Conservation (phyloP, 108 stramenopile species). For the Cyclotella sp. region DNA sequence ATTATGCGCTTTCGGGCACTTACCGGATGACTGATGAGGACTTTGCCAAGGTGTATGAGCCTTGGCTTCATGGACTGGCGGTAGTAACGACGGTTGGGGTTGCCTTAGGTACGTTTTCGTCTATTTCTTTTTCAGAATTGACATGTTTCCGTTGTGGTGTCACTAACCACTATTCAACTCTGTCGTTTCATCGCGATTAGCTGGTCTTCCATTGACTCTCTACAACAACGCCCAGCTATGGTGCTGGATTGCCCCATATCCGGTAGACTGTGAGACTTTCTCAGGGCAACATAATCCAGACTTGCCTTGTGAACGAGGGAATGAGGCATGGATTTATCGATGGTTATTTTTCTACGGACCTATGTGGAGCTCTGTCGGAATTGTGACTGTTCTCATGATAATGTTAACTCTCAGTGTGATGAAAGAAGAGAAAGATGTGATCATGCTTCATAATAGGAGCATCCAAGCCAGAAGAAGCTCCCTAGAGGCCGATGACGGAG, state of each 20-base stretch:
- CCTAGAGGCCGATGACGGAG: background rate
- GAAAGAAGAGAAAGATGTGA: conserved; percentile 19
- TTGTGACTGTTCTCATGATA: conserved; percentile 13
- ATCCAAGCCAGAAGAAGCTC: background rate
- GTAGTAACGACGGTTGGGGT: conserved; percentile 32
- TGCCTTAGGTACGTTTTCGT: conserved; percentile 13
- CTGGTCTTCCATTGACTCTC: conserved; percentile 37
- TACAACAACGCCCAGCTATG: conserved; percentile 59
- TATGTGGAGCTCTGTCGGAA: conserved; percentile 28
- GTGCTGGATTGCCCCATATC: conserved; percentile 68
- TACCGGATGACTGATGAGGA: conserved; percentile 42
- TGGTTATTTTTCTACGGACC: conserved; percentile 42
- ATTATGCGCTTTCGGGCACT: conserved; percentile 60
- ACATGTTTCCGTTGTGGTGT: too few species aligned
- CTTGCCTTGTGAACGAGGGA: conserved; percentile 45
- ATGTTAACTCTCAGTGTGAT: conserved; percentile 8
- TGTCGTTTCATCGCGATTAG: background rate
- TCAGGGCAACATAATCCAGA: conserved; percentile 10
- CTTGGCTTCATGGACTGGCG: conserved; percentile 40
- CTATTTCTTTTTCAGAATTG: background rate
- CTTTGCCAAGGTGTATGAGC: conserved; percentile 39
- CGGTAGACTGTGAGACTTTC: conserved; percentile 28
- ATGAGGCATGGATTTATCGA: conserved; percentile 51
- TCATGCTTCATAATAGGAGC: conserved; percentile 21
- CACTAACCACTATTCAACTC: too few species aligned